These are phyloP conservation scores for Syncephalis fuscata DNA, from an alignment of 371 early-diverging fungal species.

Conservation along the genomic window DNA sequence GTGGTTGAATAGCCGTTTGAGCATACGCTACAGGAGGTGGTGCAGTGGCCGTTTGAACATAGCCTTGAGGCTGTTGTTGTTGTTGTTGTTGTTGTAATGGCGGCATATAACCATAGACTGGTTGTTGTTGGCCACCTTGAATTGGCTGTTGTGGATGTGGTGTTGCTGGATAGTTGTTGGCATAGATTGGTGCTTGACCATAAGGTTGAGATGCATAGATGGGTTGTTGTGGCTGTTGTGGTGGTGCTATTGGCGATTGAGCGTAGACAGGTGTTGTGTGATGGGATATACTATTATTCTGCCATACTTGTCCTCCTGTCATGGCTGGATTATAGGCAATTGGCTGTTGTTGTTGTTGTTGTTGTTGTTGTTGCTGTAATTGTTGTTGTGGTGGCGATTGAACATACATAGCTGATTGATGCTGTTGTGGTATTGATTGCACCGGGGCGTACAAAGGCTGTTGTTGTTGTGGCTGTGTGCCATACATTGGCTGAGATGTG, in stretches of 20 bases:
- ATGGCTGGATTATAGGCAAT: neutral
- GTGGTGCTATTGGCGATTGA: neutral
- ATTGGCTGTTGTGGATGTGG: neutral
- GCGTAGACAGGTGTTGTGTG: neutral
- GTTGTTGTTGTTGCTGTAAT: neutral
- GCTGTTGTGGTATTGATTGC: neutral
- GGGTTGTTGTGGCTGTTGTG: neutral
- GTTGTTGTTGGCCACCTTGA: constrained; percentile 1
- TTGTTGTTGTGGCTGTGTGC: neutral
- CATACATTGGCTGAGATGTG: neutral
- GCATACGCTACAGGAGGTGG: too few species aligned
- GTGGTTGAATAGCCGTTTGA: too few species aligned
- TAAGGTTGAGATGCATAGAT: neutral
- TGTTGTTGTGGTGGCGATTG: neutral
- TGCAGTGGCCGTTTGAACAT: too few species aligned
- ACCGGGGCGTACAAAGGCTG: neutral
- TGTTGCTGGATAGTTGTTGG: neutral
- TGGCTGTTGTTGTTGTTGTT: neutral
- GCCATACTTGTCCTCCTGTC: too few species aligned
- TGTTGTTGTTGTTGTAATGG: too few species aligned
- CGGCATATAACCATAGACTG: neutral
- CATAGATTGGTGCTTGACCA: neutral
- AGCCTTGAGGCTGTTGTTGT: too few species aligned
- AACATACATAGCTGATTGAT: constrained; percentile 1
- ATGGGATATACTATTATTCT: too few species aligned